These are phyloP conservation scores for Lecanicillium sp. DNA, from an alignment of 2,329 filamentous ascomycete species.

Conservation along the genomic window DNA sequence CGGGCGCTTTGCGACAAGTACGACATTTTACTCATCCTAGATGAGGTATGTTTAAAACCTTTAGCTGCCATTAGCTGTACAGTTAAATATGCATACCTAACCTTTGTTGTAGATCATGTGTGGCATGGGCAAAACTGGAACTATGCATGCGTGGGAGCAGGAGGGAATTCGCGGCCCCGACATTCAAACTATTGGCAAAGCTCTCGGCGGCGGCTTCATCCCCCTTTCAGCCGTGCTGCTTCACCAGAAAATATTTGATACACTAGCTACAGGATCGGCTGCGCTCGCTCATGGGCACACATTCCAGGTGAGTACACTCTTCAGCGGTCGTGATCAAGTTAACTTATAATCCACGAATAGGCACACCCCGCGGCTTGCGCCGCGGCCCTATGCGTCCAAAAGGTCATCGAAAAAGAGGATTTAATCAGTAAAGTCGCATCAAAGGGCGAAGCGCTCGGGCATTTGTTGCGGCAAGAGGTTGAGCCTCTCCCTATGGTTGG, in stretches of 20 bases:
- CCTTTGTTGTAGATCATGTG: constrained; percentile 58
- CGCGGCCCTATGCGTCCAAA: constrained; percentile 17
- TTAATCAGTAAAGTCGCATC: constrained; percentile 12
- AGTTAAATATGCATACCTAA: not conserved
- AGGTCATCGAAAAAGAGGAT: constrained; percentile 35
- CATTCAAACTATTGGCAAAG: constrained; percentile 25
- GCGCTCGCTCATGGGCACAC: constrained; percentile 1
- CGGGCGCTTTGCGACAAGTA: constrained; percentile 60
- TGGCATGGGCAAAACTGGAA: constrained; percentile 52
- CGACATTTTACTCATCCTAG: constrained; percentile 65
- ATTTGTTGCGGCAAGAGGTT: constrained; percentile 14
- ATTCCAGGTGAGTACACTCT: not conserved
- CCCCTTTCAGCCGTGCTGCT: constrained; percentile 1
- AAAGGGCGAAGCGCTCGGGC: constrained; percentile 9
- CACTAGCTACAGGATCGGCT: not conserved
- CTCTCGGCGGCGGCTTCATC: constrained; percentile 1
- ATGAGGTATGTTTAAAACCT: constrained; percentile 12
- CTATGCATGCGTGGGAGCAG: constrained; percentile 54
- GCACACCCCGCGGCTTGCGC: constrained; percentile 12
- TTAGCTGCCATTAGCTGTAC: constrained; percentile 1
- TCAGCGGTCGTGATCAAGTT: not conserved
- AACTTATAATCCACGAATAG: not conserved
- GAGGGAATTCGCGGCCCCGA: constrained; percentile 49
- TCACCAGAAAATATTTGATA: not conserved
- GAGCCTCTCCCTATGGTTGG: constrained; percentile 18